Evolutionary conservation across 306 rosid genomes (phyloP).

Genomic region (Fagus crenata): DNA sequence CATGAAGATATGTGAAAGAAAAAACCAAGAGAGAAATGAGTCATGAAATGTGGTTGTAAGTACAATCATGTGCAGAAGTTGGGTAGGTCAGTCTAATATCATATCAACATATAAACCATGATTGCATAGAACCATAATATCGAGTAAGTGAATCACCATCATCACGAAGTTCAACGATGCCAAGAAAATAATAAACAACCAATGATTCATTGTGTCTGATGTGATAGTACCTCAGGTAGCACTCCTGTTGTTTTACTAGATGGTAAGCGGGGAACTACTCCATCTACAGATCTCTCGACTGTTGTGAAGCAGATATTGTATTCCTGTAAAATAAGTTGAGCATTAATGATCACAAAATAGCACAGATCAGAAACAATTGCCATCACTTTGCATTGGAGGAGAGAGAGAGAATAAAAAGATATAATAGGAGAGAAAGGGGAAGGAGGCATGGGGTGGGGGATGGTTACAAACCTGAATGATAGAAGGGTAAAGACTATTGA

Average conservation of each 20-base stretch:
- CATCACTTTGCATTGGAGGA: constrained; percentile 8
- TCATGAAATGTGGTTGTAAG: not conserved
- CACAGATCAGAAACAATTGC: constrained; percentile 18
- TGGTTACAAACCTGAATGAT: constrained; percentile 77
- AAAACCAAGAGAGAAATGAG: not conserved
- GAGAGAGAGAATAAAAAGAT: not conserved
- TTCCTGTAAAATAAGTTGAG: constrained; percentile 56
- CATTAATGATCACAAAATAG: constrained; percentile 17
- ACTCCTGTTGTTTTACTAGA: constrained; percentile 71
- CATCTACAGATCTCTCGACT: constrained; percentile 73
- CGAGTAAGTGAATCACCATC: not conserved
- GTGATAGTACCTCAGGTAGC: constrained; percentile 79
- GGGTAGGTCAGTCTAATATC: not conserved
- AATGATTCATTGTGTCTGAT: constrained; percentile 3
- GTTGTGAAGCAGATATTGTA: constrained; percentile 97
- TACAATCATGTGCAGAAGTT: not conserved
- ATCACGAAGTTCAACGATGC: constrained; percentile 7
- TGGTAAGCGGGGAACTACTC: constrained; percentile 68
- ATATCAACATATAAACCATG: not conserved
- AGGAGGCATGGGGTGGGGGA: constrained; percentile 14
- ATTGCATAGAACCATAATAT: not conserved
- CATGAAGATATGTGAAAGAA: no score
- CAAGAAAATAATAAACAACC: not conserved
- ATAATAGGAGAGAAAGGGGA: constrained; percentile 11
- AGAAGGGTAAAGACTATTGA: constrained; percentile 98